Conservation (phyloP, 2,329 filamentous ascomycete genomes). For the Colletotrichum sp. region DNA sequence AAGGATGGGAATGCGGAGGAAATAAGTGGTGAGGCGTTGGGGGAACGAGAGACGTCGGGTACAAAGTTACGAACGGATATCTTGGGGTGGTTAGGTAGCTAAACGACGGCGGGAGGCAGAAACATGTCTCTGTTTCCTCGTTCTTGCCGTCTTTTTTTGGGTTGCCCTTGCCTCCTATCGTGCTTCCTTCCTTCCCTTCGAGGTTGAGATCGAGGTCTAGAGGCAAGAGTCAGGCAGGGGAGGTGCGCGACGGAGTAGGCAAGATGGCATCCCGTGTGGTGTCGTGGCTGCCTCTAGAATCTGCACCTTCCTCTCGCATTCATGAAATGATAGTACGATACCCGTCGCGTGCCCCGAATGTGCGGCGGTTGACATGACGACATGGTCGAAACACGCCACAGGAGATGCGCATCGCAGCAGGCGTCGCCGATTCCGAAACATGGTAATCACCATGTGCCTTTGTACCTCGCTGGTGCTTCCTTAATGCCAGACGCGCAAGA, state of each 20-base stretch:
- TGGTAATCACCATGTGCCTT: background rate
- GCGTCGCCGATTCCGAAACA: conserved; percentile 1
- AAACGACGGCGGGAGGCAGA: background rate
- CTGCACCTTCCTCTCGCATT: background rate
- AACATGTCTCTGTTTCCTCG: background rate
- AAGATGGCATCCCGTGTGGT: background rate
- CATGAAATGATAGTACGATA: background rate
- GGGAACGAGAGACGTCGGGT: background rate
- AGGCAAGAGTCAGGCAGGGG: background rate
- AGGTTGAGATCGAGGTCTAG: background rate
- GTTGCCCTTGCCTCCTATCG: background rate
- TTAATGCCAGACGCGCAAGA: background rate
- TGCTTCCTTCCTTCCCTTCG: background rate
- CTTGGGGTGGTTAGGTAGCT: background rate
- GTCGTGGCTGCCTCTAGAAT: background rate
- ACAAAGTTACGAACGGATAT: background rate
- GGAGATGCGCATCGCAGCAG: background rate
- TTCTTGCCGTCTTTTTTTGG: background rate
- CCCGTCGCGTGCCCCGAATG: background rate
- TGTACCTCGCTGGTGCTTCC: background rate
- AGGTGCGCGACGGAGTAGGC: background rate
- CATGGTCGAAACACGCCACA: background rate
- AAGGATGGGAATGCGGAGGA: background rate
- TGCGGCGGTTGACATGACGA: conserved; percentile 6
- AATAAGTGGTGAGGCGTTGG: background rate